Conservation (phyloP, 2,329 filamentous ascomycete species). For the Rutstroemia sp. region DNA sequence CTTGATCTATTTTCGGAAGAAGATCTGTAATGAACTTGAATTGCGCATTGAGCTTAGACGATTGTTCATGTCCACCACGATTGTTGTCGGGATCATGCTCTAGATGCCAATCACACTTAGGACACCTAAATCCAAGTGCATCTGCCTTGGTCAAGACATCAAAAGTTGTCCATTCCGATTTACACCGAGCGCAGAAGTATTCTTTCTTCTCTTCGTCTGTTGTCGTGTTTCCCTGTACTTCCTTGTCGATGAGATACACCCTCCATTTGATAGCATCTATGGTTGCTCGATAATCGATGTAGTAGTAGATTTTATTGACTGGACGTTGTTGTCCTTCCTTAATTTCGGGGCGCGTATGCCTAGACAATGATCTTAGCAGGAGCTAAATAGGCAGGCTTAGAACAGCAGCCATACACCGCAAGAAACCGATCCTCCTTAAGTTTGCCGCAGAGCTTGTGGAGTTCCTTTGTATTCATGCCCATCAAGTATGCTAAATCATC, state of each 20-base stretch:
- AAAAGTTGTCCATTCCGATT: conserved; percentile 79
- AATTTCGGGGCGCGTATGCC: conserved; percentile 66
- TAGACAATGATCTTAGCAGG: conserved; percentile 29
- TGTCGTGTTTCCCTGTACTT: conserved; percentile 76
- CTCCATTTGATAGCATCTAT: conserved; percentile 97
- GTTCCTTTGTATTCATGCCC: conserved; percentile 82
- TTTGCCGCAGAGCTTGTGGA: conserved; percentile 81
- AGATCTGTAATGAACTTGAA: conserved; percentile 72
- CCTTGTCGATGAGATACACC: conserved; percentile 79
- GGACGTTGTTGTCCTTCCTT: conserved; percentile 76
- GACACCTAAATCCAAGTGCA: conserved; percentile 68
- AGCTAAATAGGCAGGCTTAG: neutral
- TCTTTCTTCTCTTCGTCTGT: conserved; percentile 85
- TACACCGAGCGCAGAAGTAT: conserved; percentile 75
- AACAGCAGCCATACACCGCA: conserved; percentile 52
- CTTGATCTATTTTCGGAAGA: conserved; percentile 68
- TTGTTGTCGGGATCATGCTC: conserved; percentile 59
- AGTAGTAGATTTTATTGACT: conserved; percentile 88
- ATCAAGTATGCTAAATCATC: conserved; percentile 83
- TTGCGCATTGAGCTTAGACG: conserved; percentile 68
- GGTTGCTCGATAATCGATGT: conserved; percentile 87
- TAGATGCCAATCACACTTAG: conserved; percentile 63
- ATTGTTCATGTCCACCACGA: conserved; percentile 64
- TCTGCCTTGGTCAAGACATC: conserved; percentile 74
- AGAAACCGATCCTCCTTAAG: conserved; percentile 83